A percentile compares a stretch with the other conserved stretches of the same genome.
phyloP scores from a whole-genome alignment of 1,284 basidiomycete species.

The Leccinum pachyderme region DNA sequence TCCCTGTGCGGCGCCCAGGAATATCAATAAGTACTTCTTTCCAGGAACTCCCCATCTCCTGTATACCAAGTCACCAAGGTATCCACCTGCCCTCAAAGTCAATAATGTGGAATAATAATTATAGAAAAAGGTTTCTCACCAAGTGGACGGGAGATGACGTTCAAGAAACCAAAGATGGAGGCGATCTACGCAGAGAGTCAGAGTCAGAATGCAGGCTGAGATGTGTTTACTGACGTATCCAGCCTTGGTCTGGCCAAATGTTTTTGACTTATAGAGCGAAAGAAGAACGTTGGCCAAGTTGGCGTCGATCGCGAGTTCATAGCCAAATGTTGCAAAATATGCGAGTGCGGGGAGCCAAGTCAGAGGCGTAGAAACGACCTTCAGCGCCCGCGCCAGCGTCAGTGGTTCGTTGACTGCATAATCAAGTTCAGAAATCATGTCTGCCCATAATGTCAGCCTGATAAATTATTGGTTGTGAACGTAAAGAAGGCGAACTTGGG shows the following conservation, averaged over 20 bases:
- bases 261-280: constrained; percentile 35
- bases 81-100: constrained; percentile 39
- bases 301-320: constrained; percentile 59
- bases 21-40: constrained; percentile 53
- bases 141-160: constrained; percentile 51
- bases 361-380: constrained; percentile 44
- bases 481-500: not conserved
- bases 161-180: constrained; percentile 49
- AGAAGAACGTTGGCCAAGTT: constrained; percentile 52
- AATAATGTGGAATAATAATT: not conserved
- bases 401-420: constrained; percentile 51
- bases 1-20: constrained; percentile 47
- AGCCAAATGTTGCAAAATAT: constrained; percentile 56
- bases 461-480: not conserved
- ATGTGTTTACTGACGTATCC: constrained; percentile 44
- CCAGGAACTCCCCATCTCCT: constrained; percentile 42
- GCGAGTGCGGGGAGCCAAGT: constrained; percentile 61
- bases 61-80: constrained; percentile 52
- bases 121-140: constrained; percentile 13
- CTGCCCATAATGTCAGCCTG: not conserved
- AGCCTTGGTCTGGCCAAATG: constrained; percentile 48
- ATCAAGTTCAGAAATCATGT: constrained; percentile 37
- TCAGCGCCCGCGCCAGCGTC: constrained; percentile 36
- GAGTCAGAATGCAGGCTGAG: not conserved
- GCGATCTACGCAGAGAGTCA: constrained; percentile 34